Evolutionary conservation across 495 filamentous ascomycete species (phyloP), one percentile per base, ranked within the genome.

Genomic region (Tuber brumale): DNA sequence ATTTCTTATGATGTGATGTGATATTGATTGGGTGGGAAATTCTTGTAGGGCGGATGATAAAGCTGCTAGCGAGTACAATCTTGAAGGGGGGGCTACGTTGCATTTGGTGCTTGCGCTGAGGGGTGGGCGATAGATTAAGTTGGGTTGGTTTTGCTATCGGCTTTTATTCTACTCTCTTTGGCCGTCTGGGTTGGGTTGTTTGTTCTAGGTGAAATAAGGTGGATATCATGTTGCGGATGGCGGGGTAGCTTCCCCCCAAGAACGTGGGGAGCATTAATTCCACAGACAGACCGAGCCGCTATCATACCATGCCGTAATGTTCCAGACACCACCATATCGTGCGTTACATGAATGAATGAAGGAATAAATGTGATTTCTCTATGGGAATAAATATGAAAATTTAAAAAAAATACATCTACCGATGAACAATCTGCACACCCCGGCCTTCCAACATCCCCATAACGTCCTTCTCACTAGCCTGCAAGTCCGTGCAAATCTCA

Each of bases 81-180:
- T 99, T 57, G 93, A 96, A 84, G 94, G 94, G 74, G 96, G 95
- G 35, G 92, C 93, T 37, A 98, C 95, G 48, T 88, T 99, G 79
- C 95, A 99, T 88, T 86, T 99, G 80, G 95, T 99, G 72, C 89
- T 99, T 76, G 96, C 95, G 75, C 89, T 99, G 66, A 88, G 95
- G 79, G 95, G 95, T 45, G 95, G 94, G 61, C 70, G 79, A 48
- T 85, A 82, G 42, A 66, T 35, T 35, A 16, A 35, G 9, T 27
- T 18, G 57, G 57, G 57, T 66, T 66, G 57, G 57, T 66, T 66
- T 66, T 66, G 57, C 31, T 66, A 66, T 35, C 27, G 14, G 31
- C 57, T 66, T 31, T 10, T 16, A n/a, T 14, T 31, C 57, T 66
- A 21, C 48, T 57, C 23, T 66, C 31, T 35, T 31, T 27, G 57